phyloP scores from a whole-genome alignment of 2,329 filamentous ascomycete species.

The Fusarium robinianum region DNA sequence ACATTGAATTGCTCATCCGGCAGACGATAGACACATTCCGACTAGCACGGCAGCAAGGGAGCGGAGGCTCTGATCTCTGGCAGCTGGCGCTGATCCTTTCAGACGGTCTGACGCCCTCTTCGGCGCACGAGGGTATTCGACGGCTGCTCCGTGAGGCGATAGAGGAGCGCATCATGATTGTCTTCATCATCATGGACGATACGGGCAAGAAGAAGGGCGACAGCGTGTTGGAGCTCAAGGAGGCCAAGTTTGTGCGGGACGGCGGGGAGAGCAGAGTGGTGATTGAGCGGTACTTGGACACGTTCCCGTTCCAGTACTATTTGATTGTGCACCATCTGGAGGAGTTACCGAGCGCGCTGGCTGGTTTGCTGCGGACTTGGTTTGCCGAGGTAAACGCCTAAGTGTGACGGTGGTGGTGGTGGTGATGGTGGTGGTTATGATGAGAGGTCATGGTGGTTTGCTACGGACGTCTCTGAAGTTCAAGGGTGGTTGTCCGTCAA shows the following conservation, averaged over 20 bases:
- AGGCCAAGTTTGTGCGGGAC: slow-evolving; percentile 79
- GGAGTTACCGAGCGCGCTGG: slow-evolving; percentile 87
- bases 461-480: too few species aligned
- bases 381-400: slow-evolving; percentile 72
- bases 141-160: slow-evolving; percentile 83
- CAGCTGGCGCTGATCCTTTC: slow-evolving; percentile 92
- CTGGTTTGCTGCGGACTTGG: slow-evolving; percentile 91
- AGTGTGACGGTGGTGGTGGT: slow-evolving; percentile 2
- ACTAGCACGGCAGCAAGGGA: slow-evolving; percentile 67
- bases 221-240: slow-evolving; percentile 85
- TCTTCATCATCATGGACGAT: slow-evolving; percentile 94
- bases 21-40: slow-evolving; percentile 82
- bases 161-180: slow-evolving; percentile 95
- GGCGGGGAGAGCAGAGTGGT: slow-evolving; percentile 68
- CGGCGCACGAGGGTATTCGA: slow-evolving; percentile 80
- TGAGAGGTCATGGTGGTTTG: neutral
- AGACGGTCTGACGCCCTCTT: slow-evolving; percentile 85
- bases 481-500: too few species aligned
- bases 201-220: slow-evolving; percentile 53
- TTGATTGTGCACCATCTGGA: slow-evolving; percentile 89
- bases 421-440: slow-evolving; percentile 2
- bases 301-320: slow-evolving; percentile 97
- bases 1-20: slow-evolving; percentile 78
- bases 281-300: slow-evolving; percentile 90
- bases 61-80: slow-evolving; percentile 75